Conservation (phyloP, 768 basidiomycete species). For the Mycena venus region DNA sequence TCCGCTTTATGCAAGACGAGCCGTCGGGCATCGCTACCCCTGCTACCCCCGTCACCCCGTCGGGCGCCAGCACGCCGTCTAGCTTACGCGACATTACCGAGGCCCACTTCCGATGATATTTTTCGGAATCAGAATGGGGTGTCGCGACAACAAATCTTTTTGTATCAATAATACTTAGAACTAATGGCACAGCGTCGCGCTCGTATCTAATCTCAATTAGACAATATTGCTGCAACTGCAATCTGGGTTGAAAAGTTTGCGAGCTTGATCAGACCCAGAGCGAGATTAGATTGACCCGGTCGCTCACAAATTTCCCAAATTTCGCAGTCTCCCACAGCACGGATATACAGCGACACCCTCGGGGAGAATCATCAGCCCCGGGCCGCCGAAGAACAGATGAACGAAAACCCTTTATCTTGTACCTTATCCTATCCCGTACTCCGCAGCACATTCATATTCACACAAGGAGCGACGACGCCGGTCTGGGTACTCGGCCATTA, state of each 20-base stretch:
- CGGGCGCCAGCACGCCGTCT: slow-evolving; percentile 62
- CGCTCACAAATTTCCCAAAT: too few species aligned
- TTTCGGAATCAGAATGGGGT: too few species aligned
- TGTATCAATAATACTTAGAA: slow-evolving; percentile 34
- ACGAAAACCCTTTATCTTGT: too few species aligned
- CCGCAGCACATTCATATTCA: too few species aligned
- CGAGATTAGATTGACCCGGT: too few species aligned
- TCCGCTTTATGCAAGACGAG: slow-evolving; percentile 80
- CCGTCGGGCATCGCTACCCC: slow-evolving; percentile 78
- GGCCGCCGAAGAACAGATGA: too few species aligned
- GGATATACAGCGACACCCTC: too few species aligned
- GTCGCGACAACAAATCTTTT: slow-evolving; percentile 6
- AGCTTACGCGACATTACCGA: slow-evolving; percentile 59
- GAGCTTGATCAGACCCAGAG: not conserved
- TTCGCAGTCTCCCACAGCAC: too few species aligned
- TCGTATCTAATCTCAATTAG: not conserved
- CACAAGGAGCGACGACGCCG: too few species aligned
- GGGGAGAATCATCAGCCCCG: too few species aligned
- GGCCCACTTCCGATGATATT: slow-evolving; percentile 49
- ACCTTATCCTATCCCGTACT: too few species aligned
- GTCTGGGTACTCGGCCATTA: too few species aligned
- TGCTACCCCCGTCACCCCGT: slow-evolving; percentile 67
- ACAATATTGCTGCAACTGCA: slow-evolving; percentile 68
- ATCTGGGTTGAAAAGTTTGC: slow-evolving; percentile 46
- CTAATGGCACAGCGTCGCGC: slow-evolving; percentile 19